These are phyloP conservation scores for Leptoxyphium fumago DNA, from an alignment of 2,329 filamentous ascomycete species.

Conservation along the genomic window DNA sequence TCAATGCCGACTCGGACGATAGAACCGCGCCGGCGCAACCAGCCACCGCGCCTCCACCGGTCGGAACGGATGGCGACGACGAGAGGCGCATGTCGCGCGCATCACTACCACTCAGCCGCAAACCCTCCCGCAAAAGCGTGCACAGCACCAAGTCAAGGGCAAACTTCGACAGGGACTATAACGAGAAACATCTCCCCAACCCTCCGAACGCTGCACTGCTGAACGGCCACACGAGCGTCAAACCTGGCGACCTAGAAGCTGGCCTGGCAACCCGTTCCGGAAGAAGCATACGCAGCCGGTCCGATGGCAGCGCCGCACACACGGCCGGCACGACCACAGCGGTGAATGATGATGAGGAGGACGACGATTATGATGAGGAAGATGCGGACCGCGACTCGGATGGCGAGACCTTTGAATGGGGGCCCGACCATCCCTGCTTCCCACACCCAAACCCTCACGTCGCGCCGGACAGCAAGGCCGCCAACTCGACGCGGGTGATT, in stretches of 20 bases:
- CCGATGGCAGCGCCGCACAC: constrained; percentile 1
- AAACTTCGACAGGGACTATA: not conserved
- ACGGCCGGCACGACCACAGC: constrained; percentile 2
- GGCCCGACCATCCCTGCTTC: constrained; percentile 83
- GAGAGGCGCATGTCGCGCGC: constrained; percentile 15
- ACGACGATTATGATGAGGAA: constrained; percentile 35
- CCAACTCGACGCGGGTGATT: constrained; percentile 71
- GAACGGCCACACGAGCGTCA: not conserved
- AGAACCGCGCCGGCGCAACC: constrained; percentile 8
- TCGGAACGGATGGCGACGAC: constrained; percentile 9
- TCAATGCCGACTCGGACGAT: constrained; percentile 15
- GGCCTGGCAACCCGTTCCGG: not conserved
- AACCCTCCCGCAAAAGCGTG: constrained; percentile 15
- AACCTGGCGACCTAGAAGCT: not conserved
- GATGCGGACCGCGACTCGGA: constrained; percentile 16
- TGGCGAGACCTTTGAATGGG: constrained; percentile 53
- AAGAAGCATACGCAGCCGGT: constrained; percentile 2
- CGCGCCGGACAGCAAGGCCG: constrained; percentile 58
- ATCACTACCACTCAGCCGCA: constrained; percentile 18
- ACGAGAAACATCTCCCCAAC: not conserved
- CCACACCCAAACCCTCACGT: constrained; percentile 91
- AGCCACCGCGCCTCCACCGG: constrained; percentile 11
- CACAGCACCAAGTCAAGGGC: constrained; percentile 1
- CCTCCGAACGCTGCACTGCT: not conserved
- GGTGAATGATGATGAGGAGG: constrained; percentile 28